Conservation (phyloP, 768 basidiomycete genomes). For the Suillus occidentalis region DNA sequence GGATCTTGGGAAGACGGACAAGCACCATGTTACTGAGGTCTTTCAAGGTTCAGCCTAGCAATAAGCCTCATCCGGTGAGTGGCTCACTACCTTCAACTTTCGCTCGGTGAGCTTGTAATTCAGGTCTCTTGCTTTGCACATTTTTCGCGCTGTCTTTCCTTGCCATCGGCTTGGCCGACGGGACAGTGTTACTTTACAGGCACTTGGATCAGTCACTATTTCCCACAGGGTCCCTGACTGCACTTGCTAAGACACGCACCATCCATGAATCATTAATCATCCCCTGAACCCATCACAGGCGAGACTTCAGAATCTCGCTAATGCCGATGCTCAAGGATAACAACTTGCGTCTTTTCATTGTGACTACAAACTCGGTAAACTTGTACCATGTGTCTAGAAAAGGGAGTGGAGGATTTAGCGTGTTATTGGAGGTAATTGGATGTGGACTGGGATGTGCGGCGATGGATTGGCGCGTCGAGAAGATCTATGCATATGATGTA, state of each 20-base stretch:
- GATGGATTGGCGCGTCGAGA: conserved; percentile 70
- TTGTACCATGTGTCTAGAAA: conserved; percentile 73
- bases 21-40: conserved; percentile 68
- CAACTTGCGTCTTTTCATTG: conserved; percentile 74
- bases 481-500: conserved; percentile 80
- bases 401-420: conserved; percentile 62
- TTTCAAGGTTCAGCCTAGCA: conserved; percentile 71
- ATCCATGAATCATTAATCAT: conserved; percentile 85
- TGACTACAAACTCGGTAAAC: conserved; percentile 83
- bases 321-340: conserved; percentile 21
- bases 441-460: conserved; percentile 81
- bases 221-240: conserved; percentile 60
- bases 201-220: conserved; percentile 89
- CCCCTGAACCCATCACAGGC: conserved; percentile 90
- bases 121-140: conserved; percentile 80
- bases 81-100: background rate
- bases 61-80: conserved; percentile 75
- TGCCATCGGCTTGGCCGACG: conserved; percentile 92
- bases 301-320: conserved; percentile 41
- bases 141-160: conserved; percentile 79
- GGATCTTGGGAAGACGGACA: conserved; percentile 75
- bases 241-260: conserved; percentile 82
- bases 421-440: conserved; percentile 84
- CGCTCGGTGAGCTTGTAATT: conserved; percentile 4
- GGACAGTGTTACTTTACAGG: conserved; percentile 87